Base-by-base conservation (phyloP, 306 rosid species). In the Fragaria nilgerrensis region DNA sequence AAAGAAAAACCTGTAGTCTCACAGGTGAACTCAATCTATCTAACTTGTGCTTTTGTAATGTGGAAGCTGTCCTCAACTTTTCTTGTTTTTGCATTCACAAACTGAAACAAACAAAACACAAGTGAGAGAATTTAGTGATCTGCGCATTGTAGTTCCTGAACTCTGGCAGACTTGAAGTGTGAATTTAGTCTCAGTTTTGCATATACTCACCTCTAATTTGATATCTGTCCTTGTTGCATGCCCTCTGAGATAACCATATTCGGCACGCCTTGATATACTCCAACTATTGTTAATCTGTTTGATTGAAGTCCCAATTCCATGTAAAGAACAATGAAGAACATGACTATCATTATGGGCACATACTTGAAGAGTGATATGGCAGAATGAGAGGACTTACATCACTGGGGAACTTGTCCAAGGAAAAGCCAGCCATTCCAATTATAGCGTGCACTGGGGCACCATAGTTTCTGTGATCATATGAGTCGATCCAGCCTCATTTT, bases 361-460 rank as follows among this genome's bases (percentile, higher is more conserved):
- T 64, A 34, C 7, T 32, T 37, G 12, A 6, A 72, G 70, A 65
- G 61, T 27, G 50, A 70, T 49, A 29, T 48, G 34, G 37, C 2
- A 2, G 32, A 59, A 77, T 45, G 41, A 70, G 73, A 67, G 16
- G 66, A 70, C 79, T 79, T 85, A 87, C 97, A 43, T 11, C 7
- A 72, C 17, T 17, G 65, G 94, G 27, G 65, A 89, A 92, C 16
- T 73, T 9, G 84, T 94, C 97, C 53, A 94, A 84, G 14, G 77
- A 65, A 83, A 92, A 94, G 74, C 97, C 97, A 44, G 91, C 96
- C 97, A 92, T 94, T 32, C 98, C 98, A 71, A 94, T 90, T 59
- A 94, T 79, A 47, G 73, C 92, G 12, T 94, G 97, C 25, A 94
- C 91, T 1, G 98, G 97, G 9, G 98, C 98, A 79, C 45, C 87